Percentiles rank a stretch among this genome's conserved stretches.
Evolutionary conservation across 2,329 filamentous ascomycete species (phyloP).

Genomic region (Dactylellina drechsleri): DNA sequence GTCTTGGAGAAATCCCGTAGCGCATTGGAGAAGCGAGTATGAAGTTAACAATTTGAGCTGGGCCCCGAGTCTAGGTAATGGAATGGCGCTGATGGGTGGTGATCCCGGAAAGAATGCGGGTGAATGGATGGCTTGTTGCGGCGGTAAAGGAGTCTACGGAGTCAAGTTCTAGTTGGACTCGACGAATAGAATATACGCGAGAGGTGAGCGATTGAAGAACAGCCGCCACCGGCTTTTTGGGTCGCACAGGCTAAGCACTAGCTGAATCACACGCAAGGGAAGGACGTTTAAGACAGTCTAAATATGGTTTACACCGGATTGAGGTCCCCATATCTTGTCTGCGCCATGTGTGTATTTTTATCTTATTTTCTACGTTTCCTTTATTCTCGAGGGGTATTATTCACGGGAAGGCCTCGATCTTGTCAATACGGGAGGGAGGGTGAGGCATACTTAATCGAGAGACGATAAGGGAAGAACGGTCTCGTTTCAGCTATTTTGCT

Average conservation of each 20-base stretch:
- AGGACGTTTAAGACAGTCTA: too few relatives aligned
- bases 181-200: slow-evolving; percentile 18
- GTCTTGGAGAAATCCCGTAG: slow-evolving; percentile 70
- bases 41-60: slow-evolving; percentile 86
- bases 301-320: not conserved
- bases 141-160: slow-evolving; percentile 48
- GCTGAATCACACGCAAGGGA: not conserved
- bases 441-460: not conserved
- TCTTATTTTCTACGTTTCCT: not conserved
- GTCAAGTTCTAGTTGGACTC: slow-evolving; percentile 53
- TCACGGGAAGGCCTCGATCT: too few relatives aligned
- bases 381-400: too few relatives aligned
- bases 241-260: not conserved
- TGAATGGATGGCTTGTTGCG: slow-evolving; percentile 51
- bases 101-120: slow-evolving; percentile 49
- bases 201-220: slow-evolving; percentile 2
- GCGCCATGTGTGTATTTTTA: not conserved
- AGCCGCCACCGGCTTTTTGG: slow-evolving; percentile 1
- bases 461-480: not conserved
- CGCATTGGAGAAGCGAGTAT: slow-evolving; percentile 85
- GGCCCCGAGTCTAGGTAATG: slow-evolving; percentile 75
- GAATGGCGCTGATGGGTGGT: slow-evolving; percentile 57
- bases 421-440: too few relatives aligned
- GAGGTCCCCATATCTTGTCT: not conserved
- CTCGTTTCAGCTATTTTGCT: not conserved